phyloP scores from a whole-genome alignment of 345 rosid species.

The Bruguiera sexangula region DNA sequence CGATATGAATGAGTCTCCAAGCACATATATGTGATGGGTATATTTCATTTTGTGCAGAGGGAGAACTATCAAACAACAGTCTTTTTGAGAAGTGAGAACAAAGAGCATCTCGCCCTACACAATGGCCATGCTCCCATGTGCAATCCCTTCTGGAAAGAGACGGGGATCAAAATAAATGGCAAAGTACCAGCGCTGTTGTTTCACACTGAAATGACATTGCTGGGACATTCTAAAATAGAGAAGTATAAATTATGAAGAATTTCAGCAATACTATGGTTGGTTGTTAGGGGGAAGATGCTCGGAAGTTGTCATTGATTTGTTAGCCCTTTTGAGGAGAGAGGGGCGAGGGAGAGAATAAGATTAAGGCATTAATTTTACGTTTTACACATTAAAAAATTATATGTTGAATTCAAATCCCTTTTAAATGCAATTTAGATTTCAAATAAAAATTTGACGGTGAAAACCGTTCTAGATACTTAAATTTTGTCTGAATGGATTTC shows the following conservation, averaged over 20 bases:
- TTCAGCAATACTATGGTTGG: conserved; percentile 60
- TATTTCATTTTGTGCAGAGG: no score
- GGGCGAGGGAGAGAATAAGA: no score
- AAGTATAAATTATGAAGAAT: conserved; percentile 17
- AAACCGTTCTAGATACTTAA: no score
- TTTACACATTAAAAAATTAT: no score
- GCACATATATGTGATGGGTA: no score
- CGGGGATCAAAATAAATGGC: conserved; percentile 17
- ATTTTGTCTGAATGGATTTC: no score
- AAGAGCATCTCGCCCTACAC: conserved; percentile 64
- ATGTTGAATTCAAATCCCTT: no score
- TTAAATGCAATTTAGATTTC: no score
- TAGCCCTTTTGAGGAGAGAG: conserved; percentile 34
- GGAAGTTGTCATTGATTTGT: conserved; percentile 35
- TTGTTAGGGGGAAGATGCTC: conserved; percentile 71
- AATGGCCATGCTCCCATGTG: conserved; percentile 81
- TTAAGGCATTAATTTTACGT: no score
- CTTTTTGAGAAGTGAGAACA: conserved; percentile 39
- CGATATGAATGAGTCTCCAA: no score
- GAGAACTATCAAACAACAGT: conserved; percentile 10
- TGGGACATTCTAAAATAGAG: conserved; percentile 38
- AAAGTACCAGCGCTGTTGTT: conserved; percentile 34
- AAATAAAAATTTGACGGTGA: no score
- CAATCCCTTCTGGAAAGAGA: conserved; percentile 82
- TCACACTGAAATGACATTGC: conserved; percentile 58